Base-by-base conservation (phyloP, 176 grass and related monocot genomes). In the Carex pumila region DNA sequence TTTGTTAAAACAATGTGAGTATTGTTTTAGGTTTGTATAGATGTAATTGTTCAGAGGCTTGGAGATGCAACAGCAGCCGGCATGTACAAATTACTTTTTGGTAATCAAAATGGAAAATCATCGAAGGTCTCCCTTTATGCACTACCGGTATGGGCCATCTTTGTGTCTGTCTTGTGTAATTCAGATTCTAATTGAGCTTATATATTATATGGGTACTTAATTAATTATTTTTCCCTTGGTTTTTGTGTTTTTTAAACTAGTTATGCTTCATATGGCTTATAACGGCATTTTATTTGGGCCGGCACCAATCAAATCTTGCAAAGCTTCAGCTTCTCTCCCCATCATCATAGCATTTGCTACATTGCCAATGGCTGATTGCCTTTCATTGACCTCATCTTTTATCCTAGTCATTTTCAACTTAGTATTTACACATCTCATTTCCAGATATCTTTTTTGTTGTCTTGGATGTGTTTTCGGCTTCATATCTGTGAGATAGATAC, bases 11-110 rank as follows among this genome's bases (percentile, higher is more conserved):
- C 73, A 62, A 49, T 82, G 6, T 12, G 34, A 12, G 37, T 53
- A 58, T 60, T 56, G 71, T 85, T 31, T 15, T 88, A 98, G 95
- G 88, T 98, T 14, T 98, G 93, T 83, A 98, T 98, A 91, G 95
- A 98, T 90, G 87, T 98, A 75, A 91, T 94, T 66, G 91, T 98
- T 53, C 95, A 98, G 87, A 93, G 92, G 63, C 89, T 98, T 77
- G 95, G 95, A 65, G 92, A 98, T 90, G 95, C 92, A 18, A 91
- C 92, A 67, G 95, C 95, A 49, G 95, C 95, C 62, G 89, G 87
- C 84, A 86, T 98, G 79, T 98, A 93, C 64, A 93, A 86, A 30
- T 83, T 93, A 18, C 71, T 98, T 19, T 91, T 91, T 85, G 89
- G 75, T 63, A 85, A 85, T n/a, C 79, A 93, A 79, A 94, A 91